Evolutionary conservation across 768 basidiomycete species (phyloP), one percentile per base, ranked within the genome.

Genomic region (Polyporus arcularius): DNA sequence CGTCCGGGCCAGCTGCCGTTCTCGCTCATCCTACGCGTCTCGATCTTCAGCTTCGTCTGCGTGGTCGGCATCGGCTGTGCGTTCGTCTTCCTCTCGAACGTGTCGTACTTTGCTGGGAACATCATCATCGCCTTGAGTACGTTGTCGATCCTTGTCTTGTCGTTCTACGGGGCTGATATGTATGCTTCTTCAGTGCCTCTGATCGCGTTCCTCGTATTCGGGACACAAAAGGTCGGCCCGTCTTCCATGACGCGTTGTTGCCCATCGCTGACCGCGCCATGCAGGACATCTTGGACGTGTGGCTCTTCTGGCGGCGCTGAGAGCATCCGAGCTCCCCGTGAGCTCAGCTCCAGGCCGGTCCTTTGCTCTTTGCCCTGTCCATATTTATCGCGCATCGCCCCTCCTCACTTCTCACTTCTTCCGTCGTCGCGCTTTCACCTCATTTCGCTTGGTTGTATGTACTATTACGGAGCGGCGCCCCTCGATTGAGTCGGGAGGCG

Each of bases 31-130:
- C 21, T 63, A 12, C 62, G 62, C 21, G 57, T 63, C 30, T 53
- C 62, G 32, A 55, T 63, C 48, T 63, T 63, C 57, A 55, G 53
- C 57, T 59, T 63, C 57, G 42, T 63, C 40, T 63, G 62, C 45
- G 62, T 63, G 8, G 57, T 56, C 32, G 62, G 62, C 28, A 63
- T 63, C 43, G 62, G 57, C 57, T 63, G 62, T 28, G 41, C 62
- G 43, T 58, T 63, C 49, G 49, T 63, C 48, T 59, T 63, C 62
- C 48, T 58, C 16, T 55, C 57, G 38, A 53, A 59, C 14, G 49
- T 63, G 0, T 63, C 62, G 35, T 55, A 48, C 50, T 55, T 59
- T 18, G 57, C 57, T 6, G 62, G 57, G 21, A 63, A 63, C 54
- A 59, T 55, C 11, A 55, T 58, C 57, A 63, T 63, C 43, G 40